Base-by-base conservation (phyloP, 2,329 filamentous ascomycete species). In the Colletotrichum siamense region DNA sequence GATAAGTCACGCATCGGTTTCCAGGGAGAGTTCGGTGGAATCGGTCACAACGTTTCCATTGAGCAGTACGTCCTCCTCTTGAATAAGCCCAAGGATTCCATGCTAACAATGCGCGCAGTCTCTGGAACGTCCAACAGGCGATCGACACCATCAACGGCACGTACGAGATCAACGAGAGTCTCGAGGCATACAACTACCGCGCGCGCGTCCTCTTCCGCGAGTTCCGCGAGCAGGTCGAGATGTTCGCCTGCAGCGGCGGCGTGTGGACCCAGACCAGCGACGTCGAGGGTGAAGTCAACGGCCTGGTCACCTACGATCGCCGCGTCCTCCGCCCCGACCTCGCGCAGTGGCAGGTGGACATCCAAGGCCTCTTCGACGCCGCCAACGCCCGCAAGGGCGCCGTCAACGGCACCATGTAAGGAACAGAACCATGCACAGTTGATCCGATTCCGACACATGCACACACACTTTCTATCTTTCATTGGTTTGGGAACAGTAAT, bases 241-340 rank as follows among this genome's bases (percentile, higher is more conserved):
- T 83, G 13, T 94, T 88, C 72, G 87, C 91, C 0, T 95, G 94
- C 83, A 93, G 90, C 39, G 93, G 91, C 0, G 94, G 90, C 13
- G 89, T 95, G 0, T 95, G 92, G 89, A 95, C 94, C 1, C 93
- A 95, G 85, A 95, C 93, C 0, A 94, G 92, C 0, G 94, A 95
- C 79, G 93, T 95, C 0, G 93, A 95, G 81, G 93, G 93, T 6
- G 94, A 95, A 81, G 92, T 95, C 10, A 95, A 95, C 79, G 94
- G 94, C 0, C 85, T 95, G 73, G 82, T 94, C 79, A 94, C 93
- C 0, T 94, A 94, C 79, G 93, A 95, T 81, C 89, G 93, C 2
- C 86, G 92, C 1, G 74, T 93, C 0, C 81, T 93, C 39, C 86
- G 93, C 1, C 89, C 90, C 6, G 85, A 94, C 74, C 83, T 86